Evolutionary conservation across 1,284 basidiomycete genomes (phyloP).

Genomic region (Tilletia setariae): DNA sequence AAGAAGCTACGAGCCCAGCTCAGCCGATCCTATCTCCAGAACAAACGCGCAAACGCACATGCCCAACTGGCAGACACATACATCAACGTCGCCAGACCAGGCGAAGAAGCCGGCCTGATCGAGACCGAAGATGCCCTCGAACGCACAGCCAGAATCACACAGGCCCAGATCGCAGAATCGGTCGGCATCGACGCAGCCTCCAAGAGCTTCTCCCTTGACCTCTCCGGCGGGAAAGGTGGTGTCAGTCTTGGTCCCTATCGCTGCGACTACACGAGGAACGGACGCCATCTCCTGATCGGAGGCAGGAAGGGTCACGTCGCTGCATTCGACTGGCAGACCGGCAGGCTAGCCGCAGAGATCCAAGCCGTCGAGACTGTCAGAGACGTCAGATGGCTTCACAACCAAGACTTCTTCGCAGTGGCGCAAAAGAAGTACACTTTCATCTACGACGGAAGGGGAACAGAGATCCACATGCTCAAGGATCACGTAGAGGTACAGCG

Average conservation of each 20-base stretch:
- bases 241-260: constrained; percentile 68
- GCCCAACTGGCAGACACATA: constrained; percentile 48
- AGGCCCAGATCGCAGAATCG: constrained; percentile 70
- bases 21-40: constrained; percentile 38
- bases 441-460: constrained; percentile 90
- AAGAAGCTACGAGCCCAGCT: constrained; percentile 52
- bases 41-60: constrained; percentile 43
- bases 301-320: constrained; percentile 84
- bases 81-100: constrained; percentile 40
- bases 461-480: constrained; percentile 75
- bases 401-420: constrained; percentile 86
- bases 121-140: constrained; percentile 75
- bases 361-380: constrained; percentile 83
- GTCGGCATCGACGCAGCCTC: constrained; percentile 71
- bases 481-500: constrained; percentile 82
- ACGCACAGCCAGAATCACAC: constrained; percentile 80
- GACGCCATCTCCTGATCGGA: constrained; percentile 63
- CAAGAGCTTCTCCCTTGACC: constrained; percentile 73
- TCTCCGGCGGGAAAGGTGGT: constrained; percentile 64
- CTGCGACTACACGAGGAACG: constrained; percentile 81
- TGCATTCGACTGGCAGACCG: constrained; percentile 90
- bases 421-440: constrained; percentile 95
- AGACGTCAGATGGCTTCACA: constrained; percentile 91
- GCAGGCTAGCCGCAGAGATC: constrained; percentile 79
- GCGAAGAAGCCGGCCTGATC: constrained; percentile 66